A percentile compares a stretch with the other conserved stretches of the same genome.
Conservation (phyloP, 441 rosid genomes). For the Euphorbia schlechtendalii region DNA sequence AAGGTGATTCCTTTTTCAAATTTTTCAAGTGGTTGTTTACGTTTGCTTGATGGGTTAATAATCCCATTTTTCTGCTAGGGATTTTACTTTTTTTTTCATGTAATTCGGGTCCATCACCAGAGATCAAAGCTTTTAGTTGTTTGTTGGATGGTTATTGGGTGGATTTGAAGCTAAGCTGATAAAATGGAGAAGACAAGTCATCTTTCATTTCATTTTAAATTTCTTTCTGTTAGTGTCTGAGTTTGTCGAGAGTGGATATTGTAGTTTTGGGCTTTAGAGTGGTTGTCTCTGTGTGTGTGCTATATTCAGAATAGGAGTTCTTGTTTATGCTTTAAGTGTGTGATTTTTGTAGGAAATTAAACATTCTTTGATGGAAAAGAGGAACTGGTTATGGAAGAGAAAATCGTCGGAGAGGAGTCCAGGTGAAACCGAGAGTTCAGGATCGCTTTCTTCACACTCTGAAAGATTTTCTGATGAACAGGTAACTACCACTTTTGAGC, state of each 20-base stretch:
- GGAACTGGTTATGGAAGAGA: constrained; percentile 69
- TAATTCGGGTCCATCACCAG: constrained; percentile 10
- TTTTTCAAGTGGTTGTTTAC: neutral
- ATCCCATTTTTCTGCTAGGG: constrained; percentile 3
- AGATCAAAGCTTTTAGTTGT: constrained; percentile 22
- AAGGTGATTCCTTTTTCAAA: constrained; percentile 11
- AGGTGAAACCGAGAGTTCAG: constrained; percentile 65
- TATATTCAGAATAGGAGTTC: neutral
- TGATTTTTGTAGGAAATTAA: no score
- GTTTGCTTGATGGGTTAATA: neutral
- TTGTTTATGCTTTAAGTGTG: no score
- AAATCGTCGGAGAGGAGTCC: constrained; percentile 64
- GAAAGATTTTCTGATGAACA: constrained; percentile 72
- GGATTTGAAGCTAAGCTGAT: constrained; percentile 48
- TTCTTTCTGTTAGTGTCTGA: constrained; percentile 11
- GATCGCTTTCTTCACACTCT: constrained; percentile 53
- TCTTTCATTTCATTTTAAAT: constrained; percentile 15
- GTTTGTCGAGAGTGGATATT: constrained; percentile 14
- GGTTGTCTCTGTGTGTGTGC: neutral
- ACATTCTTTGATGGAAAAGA: constrained; percentile 53
- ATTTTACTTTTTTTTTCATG: neutral
- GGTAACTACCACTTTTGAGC: no score
- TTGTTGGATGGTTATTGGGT: constrained; percentile 34
- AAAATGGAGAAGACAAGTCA: constrained; percentile 35
- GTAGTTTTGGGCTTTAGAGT: constrained; percentile 16